Conservation (phyloP, 139 green algal species). For the Ostreobium quekettii region DNA sequence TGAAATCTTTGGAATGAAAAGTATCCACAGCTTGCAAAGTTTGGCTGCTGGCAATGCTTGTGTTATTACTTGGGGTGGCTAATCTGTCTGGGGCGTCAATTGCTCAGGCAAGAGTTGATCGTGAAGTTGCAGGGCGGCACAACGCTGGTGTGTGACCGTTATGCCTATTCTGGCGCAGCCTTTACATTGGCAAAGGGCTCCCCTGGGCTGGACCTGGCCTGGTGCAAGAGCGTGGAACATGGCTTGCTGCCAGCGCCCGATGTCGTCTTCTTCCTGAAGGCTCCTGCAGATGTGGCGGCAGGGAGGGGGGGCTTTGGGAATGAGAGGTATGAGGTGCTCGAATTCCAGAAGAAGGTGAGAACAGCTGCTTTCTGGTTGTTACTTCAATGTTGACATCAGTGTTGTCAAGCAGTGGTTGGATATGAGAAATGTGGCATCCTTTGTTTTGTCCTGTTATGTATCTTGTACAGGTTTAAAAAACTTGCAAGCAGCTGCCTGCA, state of each 20-base stretch:
- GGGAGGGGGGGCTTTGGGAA: conserved; percentile 69
- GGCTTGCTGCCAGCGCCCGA: conserved; percentile 70
- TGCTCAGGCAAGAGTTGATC: conserved; percentile 43
- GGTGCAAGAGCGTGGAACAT: conserved; percentile 29
- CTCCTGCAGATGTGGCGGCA: conserved; percentile 46
- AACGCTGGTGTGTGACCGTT: conserved; percentile 89
- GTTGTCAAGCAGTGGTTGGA: too few relatives aligned
- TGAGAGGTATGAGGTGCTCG: conserved; percentile 78
- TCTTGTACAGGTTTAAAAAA: too few relatives aligned
- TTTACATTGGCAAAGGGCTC: conserved; percentile 73
- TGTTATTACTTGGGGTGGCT: conserved; percentile 62
- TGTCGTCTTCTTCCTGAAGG: conserved; percentile 67
- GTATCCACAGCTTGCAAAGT: too few relatives aligned
- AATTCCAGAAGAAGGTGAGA: conserved; percentile 51
- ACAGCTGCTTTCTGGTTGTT: neutral
- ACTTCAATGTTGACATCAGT: neutral
- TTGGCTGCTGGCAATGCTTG: conserved; percentile 66
- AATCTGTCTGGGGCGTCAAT: conserved; percentile 38
- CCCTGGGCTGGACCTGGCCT: conserved; percentile 51
- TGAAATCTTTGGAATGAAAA: conserved; percentile 49
- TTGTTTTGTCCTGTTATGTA: too few relatives aligned
- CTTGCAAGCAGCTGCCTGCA: too few relatives aligned
- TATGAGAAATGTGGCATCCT: too few relatives aligned
- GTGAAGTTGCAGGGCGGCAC: conserved; percentile 52
- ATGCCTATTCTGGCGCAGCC: conserved; percentile 76